Percentiles rank a stretch among this genome's conserved stretches.
These are phyloP conservation scores for Ambrosiella cleistominuta DNA, from an alignment of 2,329 filamentous ascomycete species.

Conservation along the genomic window DNA sequence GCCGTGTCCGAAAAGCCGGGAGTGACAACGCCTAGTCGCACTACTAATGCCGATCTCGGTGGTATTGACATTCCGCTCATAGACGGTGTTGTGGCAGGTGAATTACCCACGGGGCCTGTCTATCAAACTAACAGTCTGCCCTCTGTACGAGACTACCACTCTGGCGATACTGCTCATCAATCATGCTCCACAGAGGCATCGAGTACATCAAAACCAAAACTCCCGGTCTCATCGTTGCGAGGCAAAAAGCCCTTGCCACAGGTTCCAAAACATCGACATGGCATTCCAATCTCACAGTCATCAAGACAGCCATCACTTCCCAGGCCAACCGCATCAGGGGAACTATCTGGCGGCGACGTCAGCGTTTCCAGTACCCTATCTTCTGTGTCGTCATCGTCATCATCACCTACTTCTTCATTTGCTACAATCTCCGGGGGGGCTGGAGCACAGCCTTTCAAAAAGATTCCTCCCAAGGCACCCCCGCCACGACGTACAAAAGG, in stretches of 20 bases:
- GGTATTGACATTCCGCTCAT: constrained; percentile 6
- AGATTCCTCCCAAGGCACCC: constrained; percentile 28
- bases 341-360: background rate
- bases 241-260: constrained; percentile 33
- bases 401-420: background rate
- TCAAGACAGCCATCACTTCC: constrained; percentile 13
- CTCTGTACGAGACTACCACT: too few relatives aligned
- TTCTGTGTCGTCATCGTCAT: too few relatives aligned
- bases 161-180: too few relatives aligned
- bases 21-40: constrained; percentile 61
- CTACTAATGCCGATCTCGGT: constrained; percentile 12
- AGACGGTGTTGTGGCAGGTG: constrained; percentile 11
- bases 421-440: background rate
- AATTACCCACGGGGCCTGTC: constrained; percentile 5
- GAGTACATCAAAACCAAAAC: background rate
- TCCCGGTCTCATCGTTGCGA: constrained; percentile 1
- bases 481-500: constrained; percentile 24
- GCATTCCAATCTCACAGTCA: constrained; percentile 25
- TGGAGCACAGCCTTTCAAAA: constrained; percentile 18
- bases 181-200: too few relatives aligned
- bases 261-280: constrained; percentile 39
- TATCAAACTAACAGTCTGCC: constrained; percentile 4
- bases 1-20: constrained; percentile 67
- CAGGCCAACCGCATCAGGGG: constrained; percentile 12
- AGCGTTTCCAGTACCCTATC: background rate